A percentile compares a stretch with the other conserved stretches of the same genome.
Evolutionary conservation across 129 eudicot species (phyloP).

Genomic region (Dittrichia graveolens): DNA sequence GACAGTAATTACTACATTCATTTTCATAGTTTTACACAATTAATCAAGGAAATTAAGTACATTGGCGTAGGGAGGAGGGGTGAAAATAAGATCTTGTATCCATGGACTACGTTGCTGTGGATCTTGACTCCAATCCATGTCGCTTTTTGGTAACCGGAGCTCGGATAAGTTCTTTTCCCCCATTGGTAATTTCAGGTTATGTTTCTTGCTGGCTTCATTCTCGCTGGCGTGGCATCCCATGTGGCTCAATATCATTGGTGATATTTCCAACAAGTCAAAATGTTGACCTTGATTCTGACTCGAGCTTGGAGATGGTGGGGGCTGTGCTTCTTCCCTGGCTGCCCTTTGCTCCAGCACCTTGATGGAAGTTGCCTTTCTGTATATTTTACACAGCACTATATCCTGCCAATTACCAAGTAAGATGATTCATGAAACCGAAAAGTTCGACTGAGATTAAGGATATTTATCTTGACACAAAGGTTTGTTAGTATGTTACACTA

Average conservation of each 20-base stretch:
- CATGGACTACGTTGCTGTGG: constrained; percentile 70
- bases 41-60: constrained; percentile 42
- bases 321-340: constrained; percentile 49
- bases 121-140: constrained; percentile 60
- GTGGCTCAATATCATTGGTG: constrained; percentile 19
- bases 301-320: constrained; percentile 36
- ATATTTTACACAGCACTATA: constrained; percentile 72
- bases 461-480: neutral
- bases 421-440: no score
- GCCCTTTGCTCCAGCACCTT: constrained; percentile 81
- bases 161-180: constrained; percentile 43
- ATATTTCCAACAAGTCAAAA: constrained; percentile 24
- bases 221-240: constrained; percentile 21
- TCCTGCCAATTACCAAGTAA: constrained; percentile 47
- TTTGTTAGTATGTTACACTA: neutral
- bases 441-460: no score
- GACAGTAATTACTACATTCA: neutral
- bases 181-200: constrained; percentile 39
- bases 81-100: constrained; percentile 54
- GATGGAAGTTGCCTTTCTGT: constrained; percentile 82
- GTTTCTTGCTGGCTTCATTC: constrained; percentile 3
- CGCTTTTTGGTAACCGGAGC: constrained; percentile 58
- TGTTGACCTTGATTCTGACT: constrained; percentile 24
- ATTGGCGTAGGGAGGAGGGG: constrained; percentile 47
- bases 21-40: neutral